Conservation (phyloP, 768 basidiomycete species). For the Auricularia sp. region DNA sequence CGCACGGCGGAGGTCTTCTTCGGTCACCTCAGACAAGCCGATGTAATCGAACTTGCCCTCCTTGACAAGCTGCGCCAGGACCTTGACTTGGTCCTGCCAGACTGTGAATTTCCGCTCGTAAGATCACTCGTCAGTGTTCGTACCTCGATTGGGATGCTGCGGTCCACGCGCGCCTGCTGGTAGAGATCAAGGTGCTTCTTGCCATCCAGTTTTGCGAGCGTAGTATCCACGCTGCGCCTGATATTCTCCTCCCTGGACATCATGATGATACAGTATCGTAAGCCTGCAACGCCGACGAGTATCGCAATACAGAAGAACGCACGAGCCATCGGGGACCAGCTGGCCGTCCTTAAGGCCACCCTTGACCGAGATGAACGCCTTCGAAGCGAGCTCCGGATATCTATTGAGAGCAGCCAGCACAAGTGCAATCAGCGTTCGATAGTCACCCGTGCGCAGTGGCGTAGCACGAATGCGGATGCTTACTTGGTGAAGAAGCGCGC, state of each 20-base stretch:
- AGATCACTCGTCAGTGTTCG: constrained; percentile 12
- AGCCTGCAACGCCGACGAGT: background rate
- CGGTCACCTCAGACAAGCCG: constrained; percentile 46
- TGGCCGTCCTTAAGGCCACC: constrained; percentile 6
- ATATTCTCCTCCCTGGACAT: constrained; percentile 2
- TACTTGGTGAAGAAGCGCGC: constrained; percentile 32
- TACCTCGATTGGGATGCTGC: constrained; percentile 34
- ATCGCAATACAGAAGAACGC: background rate
- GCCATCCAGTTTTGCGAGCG: constrained; percentile 5
- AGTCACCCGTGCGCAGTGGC: background rate
- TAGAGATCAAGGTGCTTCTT: constrained; percentile 22
- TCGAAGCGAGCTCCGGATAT: constrained; percentile 34
- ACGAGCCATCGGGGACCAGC: background rate
- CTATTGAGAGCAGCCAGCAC: constrained; percentile 15
- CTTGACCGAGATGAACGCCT: constrained; percentile 8
- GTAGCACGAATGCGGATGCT: background rate
- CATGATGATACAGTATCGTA: background rate
- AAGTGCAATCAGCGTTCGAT: background rate
- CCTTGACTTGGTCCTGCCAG: constrained; percentile 15
- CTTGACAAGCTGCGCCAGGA: constrained; percentile 34
- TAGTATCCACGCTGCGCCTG: constrained; percentile 5
- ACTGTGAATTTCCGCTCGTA: background rate
- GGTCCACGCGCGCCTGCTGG: constrained; percentile 40
- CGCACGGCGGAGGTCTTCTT: constrained; percentile 35
- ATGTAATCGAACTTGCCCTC: constrained; percentile 54